These are phyloP conservation scores for Komagataella pseudopastoris DNA, from an alignment of 805 yeast genomes.

Conservation along the genomic window DNA sequence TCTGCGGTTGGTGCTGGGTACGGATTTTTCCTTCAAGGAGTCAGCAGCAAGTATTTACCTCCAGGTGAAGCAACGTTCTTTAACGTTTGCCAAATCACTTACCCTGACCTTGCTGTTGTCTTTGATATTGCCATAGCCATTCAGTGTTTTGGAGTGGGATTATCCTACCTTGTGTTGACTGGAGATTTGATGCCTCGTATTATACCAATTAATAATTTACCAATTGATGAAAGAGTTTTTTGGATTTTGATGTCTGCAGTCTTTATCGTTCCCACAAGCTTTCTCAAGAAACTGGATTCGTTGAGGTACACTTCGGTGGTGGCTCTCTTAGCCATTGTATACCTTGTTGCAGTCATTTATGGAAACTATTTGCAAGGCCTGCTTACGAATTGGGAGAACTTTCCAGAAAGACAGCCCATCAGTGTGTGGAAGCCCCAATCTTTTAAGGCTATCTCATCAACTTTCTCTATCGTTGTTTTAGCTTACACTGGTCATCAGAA, in stretches of 20 bases:
- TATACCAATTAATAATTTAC: constrained; percentile 20
- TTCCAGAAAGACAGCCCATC: constrained; percentile 29
- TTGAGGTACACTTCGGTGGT: constrained; percentile 60
- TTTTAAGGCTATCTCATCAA: constrained; percentile 32
- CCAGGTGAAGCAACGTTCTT: constrained; percentile 58
- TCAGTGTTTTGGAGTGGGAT: constrained; percentile 70
- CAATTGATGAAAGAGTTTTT: constrained; percentile 23
- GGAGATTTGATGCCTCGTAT: constrained; percentile 67
- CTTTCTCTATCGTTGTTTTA: constrained; percentile 64
- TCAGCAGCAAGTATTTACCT: constrained; percentile 41
- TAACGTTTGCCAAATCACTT: constrained; percentile 55
- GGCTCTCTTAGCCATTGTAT: constrained; percentile 53
- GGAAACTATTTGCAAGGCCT: constrained; percentile 26
- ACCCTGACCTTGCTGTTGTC: constrained; percentile 54
- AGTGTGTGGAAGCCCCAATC: constrained; percentile 28
- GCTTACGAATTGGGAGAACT: constrained; percentile 20
- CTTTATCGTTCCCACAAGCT: constrained; percentile 51
- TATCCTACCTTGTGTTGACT: constrained; percentile 57
- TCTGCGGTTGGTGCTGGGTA: constrained; percentile 57
- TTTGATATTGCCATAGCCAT: constrained; percentile 65
- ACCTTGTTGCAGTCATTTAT: constrained; percentile 42
- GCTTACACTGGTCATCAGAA: constrained; percentile 79
- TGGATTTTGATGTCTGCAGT: constrained; percentile 40
- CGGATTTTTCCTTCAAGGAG: constrained; percentile 53
- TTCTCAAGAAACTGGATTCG: constrained; percentile 48